Conservation (phyloP, 306 rosid species). For the Medicago arabica region DNA sequence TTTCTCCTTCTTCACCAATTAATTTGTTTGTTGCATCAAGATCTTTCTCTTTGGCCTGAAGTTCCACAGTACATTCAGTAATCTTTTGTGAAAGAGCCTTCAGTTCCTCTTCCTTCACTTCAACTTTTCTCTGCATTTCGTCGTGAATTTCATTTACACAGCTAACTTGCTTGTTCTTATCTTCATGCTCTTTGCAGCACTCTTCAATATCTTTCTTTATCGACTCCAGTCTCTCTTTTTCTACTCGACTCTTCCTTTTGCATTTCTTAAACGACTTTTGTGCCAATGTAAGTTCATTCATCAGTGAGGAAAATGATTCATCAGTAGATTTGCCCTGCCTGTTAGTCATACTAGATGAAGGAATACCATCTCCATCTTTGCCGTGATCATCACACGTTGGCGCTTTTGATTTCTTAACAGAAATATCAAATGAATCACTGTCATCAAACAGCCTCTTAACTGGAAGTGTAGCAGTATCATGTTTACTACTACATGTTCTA, state of each 20-base stretch:
- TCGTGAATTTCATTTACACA: constrained; percentile 1
- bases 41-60: constrained; percentile 38
- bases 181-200: constrained; percentile 45
- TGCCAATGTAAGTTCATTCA: constrained; percentile 35
- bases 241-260: constrained; percentile 11
- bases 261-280: constrained; percentile 15
- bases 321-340: background rate
- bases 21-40: constrained; percentile 30
- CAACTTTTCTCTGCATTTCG: constrained; percentile 18
- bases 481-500: constrained; percentile 1
- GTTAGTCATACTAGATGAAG: background rate
- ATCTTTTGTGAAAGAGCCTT: constrained; percentile 29
- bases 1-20: constrained; percentile 7
- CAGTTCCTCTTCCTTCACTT: constrained; percentile 37
- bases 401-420: constrained; percentile 32
- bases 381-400: constrained; percentile 2
- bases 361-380: constrained; percentile 3
- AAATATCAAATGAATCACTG: background rate
- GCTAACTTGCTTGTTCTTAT: constrained; percentile 45
- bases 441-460: constrained; percentile 34
- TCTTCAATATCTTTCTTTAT: constrained; percentile 42
- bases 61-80: constrained; percentile 30
- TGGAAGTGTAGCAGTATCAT: background rate
- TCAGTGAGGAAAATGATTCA: background rate
- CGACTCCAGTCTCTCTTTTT: constrained; percentile 36